Conservation (phyloP, 176 grass and related monocot species). For the Aegilops umbellulata region DNA sequence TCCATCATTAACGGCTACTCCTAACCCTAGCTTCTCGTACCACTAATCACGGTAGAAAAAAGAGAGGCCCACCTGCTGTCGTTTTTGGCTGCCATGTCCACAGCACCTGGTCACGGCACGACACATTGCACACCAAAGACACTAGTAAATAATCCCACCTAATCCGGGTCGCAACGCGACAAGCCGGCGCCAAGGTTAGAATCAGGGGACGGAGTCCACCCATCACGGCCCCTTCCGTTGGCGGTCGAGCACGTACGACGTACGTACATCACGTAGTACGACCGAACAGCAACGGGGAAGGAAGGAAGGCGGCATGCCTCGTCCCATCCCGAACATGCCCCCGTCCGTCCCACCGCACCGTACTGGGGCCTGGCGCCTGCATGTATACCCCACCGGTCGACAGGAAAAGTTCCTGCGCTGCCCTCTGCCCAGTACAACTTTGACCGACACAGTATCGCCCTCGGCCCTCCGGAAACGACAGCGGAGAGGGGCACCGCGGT, state of each 20-base stretch:
- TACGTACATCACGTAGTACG: neutral
- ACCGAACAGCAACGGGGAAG: neutral
- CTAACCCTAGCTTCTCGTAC: neutral
- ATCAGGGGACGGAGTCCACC: neutral
- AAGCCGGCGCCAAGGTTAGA: neutral
- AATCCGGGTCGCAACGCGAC: neutral
- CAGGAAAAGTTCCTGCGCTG: neutral
- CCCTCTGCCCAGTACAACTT: neutral
- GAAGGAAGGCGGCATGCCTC: neutral
- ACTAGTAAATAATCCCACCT: neutral
- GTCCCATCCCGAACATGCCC: conserved; percentile 15
- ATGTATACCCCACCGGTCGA: neutral
- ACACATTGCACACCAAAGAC: no score
- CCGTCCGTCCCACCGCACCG: neutral
- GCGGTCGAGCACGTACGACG: no score
- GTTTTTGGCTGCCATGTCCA: neutral
- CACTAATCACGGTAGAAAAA: neutral
- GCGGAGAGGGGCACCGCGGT: neutral
- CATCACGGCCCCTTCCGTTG: neutral
- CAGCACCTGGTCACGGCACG: neutral
- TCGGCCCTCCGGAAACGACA: neutral
- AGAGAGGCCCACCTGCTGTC: neutral
- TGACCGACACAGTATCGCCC: neutral
- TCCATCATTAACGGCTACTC: neutral
- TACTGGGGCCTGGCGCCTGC: conserved; percentile 2